Evolutionary conservation across 2,329 filamentous ascomycete species (phyloP).

Genomic region (Clonostachys sp.): DNA sequence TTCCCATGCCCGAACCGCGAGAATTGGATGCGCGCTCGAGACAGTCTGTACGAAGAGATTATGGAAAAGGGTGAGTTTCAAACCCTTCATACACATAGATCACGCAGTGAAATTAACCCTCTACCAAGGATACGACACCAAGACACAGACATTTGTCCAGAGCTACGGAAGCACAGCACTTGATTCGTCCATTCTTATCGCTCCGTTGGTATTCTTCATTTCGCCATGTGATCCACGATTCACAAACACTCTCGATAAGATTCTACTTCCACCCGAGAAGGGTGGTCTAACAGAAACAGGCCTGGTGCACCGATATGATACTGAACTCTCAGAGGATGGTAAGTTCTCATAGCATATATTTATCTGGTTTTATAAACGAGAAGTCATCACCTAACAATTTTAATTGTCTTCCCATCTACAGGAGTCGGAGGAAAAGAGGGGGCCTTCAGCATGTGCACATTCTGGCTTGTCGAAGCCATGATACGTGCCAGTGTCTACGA

Average conservation of each 20-base stretch:
- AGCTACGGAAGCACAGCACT: conserved; percentile 67
- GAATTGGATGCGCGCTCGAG: conserved; percentile 62
- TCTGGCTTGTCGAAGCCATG: conserved; percentile 77
- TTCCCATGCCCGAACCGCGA: conserved; percentile 67
- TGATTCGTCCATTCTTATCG: conserved; percentile 72
- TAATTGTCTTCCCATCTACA: conserved; percentile 17
- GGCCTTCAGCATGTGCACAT: conserved; percentile 77
- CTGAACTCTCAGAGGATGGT: conserved; percentile 65
- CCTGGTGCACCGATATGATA: conserved; percentile 72
- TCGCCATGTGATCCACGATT: conserved; percentile 74
- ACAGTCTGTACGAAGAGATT: conserved; percentile 67
- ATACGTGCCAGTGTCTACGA: conserved; percentile 64
- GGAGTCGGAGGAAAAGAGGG: conserved; percentile 72
- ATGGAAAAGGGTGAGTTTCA: conserved; percentile 58
- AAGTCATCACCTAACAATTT: background rate
- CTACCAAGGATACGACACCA: conserved; percentile 59
- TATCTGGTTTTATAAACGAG: conserved; percentile 4
- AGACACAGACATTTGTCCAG: conserved; percentile 68
- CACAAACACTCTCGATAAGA: conserved; percentile 65
- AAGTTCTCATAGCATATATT: conserved; percentile 11
- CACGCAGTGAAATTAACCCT: background rate
- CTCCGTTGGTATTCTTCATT: conserved; percentile 76
- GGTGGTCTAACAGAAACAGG: conserved; percentile 72
- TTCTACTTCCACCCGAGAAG: conserved; percentile 68
- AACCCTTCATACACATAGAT: background rate